These are phyloP conservation scores for Venturia pyrina DNA, from an alignment of 2,329 filamentous ascomycete species.

Conservation along the genomic window DNA sequence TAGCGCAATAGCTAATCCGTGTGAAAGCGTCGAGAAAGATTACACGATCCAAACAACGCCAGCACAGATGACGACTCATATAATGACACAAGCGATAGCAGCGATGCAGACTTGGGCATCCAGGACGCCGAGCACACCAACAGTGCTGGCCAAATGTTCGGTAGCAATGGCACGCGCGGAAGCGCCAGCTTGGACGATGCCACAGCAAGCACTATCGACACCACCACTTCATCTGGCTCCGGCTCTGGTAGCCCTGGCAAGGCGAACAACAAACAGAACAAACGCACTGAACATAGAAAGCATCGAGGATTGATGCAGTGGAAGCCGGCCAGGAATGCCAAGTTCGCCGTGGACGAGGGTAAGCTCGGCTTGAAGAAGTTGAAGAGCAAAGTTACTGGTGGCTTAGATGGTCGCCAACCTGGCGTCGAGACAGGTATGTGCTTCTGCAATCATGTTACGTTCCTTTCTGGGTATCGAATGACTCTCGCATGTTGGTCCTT, in stretches of 20 bases:
- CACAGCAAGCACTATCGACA: conserved; percentile 7
- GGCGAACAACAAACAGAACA: conserved; percentile 57
- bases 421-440: conserved; percentile 63
- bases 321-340: conserved; percentile 75
- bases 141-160: neutral
- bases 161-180: neutral
- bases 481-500: neutral
- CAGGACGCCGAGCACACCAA: conserved; percentile 39
- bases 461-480: neutral
- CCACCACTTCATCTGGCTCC: conserved; percentile 12
- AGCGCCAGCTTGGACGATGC: neutral
- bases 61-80: conserved; percentile 33
- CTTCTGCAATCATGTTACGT: neutral
- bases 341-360: conserved; percentile 82
- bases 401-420: conserved; percentile 69
- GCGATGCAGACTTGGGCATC: conserved; percentile 46
- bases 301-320: conserved; percentile 92
- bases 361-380: conserved; percentile 67
- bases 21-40: conserved; percentile 35
- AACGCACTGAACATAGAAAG: conserved; percentile 66
- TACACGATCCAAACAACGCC: conserved; percentile 42
- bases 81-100: conserved; percentile 31
- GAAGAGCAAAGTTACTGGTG: conserved; percentile 61
- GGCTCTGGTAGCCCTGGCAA: conserved; percentile 31
- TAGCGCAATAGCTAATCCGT: neutral